Conservation (phyloP, 768 basidiomycete genomes). For the Agaricus sinodeliciosus region DNA sequence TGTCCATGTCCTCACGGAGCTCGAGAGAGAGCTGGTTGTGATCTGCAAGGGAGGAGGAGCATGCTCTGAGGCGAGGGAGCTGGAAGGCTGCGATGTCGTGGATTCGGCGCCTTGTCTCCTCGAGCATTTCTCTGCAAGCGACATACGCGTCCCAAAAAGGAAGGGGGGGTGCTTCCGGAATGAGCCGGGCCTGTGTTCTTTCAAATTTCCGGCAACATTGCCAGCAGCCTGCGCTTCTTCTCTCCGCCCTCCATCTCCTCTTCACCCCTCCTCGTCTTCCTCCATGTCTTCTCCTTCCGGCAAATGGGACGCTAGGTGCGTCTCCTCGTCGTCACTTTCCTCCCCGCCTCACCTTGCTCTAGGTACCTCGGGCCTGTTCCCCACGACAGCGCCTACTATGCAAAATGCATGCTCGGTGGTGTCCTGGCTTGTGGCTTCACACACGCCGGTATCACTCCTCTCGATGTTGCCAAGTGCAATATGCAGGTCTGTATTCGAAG, state of each 20-base stretch:
- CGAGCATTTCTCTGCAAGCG: conserved; percentile 1
- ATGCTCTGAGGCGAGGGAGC: conserved; percentile 65
- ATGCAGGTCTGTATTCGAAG: conserved; percentile 59
- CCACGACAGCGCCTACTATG: conserved; percentile 70
- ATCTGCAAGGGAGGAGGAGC: conserved; percentile 47
- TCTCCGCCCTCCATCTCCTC: conserved; percentile 18
- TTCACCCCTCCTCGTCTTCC: conserved; percentile 18
- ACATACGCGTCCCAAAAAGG: background rate
- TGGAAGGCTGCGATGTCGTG: conserved; percentile 27
- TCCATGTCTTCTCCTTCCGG: conserved; percentile 27
- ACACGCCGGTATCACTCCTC: conserved; percentile 81
- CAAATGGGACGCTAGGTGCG: conserved; percentile 75
- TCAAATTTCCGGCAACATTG: conserved; percentile 16
- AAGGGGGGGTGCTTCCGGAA: conserved; percentile 28
- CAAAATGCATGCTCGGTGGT: conserved; percentile 87
- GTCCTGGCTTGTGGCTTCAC: conserved; percentile 82
- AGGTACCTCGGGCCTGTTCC: conserved; percentile 69
- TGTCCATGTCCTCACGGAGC: conserved; percentile 68
- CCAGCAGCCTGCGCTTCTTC: conserved; percentile 11
- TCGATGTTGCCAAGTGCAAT: conserved; percentile 88
- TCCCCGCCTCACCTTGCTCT: conserved; percentile 8
- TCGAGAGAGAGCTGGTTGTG: conserved; percentile 76
- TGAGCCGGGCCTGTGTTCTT: conserved; percentile 22
- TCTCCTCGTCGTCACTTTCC: background rate
- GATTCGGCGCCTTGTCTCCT: conserved; percentile 5